Base-by-base conservation (phyloP, 345 rosid genomes). In the Aquilaria malaccensis region DNA sequence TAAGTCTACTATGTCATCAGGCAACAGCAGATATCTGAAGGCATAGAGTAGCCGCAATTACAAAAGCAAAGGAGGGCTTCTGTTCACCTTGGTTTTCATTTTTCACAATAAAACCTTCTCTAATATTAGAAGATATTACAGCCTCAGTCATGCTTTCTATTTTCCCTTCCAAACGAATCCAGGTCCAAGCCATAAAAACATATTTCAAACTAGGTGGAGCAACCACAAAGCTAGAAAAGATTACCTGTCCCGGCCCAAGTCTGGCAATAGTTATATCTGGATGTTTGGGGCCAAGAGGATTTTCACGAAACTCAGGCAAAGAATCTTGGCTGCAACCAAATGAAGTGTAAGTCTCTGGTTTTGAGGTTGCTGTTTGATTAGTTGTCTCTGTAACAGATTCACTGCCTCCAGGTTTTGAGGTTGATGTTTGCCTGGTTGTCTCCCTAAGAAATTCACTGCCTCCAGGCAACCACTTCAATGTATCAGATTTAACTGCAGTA, bases 171-270 rank as follows among this genome's bases (percentile, higher is more conserved):
- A 3, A 37, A 37, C 43, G 1, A 37, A 37, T 37, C 43, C 7
- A 37, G 43, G 22, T 22, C 43, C 7, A 7, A 37, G 43, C 43
- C 43, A 37, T 37, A 7, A 37, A 37, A 1, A 37, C 7, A 7
- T 7, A 37, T 3, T 37, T 37, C 5, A 37, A 37, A 37, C 7
- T 3, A 37, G 7, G 43, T 37, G 43, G 43, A 37, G 43, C 43
- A 37, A 37, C 43, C 43, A 37, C 43, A 57, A 60, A 60, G 6
- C 41, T 13, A 43, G 48, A 30, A 64, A 67, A 43, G 46, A 30
- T 45, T 78, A 84, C 97, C 85, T 88, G 97, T 32, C 91, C 93
- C 60, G 87, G 83, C 62, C 89, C 93, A 53, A 94, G 92, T 75
- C 84, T 90, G 52, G 95, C 84, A 65, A 94, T 57, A 58, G 83